Evolutionary conservation across 768 basidiomycete species (phyloP).

Genomic region (Leccinum uliginosum): DNA sequence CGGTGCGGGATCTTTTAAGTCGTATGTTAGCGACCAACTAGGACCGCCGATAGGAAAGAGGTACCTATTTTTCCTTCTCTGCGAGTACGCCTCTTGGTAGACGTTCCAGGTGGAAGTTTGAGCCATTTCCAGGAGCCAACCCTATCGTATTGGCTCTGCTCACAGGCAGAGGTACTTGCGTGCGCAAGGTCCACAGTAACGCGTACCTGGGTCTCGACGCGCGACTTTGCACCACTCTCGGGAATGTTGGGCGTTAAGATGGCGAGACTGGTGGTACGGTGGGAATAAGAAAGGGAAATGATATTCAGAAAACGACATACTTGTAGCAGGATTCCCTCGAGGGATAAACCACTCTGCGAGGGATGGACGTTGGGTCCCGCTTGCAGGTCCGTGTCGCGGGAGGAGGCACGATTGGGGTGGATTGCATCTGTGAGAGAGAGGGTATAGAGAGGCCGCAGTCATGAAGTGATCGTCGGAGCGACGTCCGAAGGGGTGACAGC

Average conservation of each 20-base stretch:
- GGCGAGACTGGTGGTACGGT: conserved; percentile 49
- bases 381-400: conserved; percentile 58
- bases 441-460: conserved; percentile 31
- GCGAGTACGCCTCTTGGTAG: conserved; percentile 79
- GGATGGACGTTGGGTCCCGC: conserved; percentile 43
- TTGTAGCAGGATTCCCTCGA: conserved; percentile 74
- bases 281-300: conserved; percentile 14
- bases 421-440: conserved; percentile 37
- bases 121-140: conserved; percentile 92
- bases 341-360: conserved; percentile 64
- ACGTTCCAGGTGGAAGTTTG: conserved; percentile 71
- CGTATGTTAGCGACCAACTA: conserved; percentile 18
- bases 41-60: conserved; percentile 14
- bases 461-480: conserved; percentile 26
- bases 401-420: conserved; percentile 65
- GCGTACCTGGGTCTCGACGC: conserved; percentile 94
- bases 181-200: conserved; percentile 77
- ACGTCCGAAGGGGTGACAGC: conserved; percentile 30
- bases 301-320: conserved; percentile 38
- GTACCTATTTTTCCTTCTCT: conserved; percentile 81
- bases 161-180: conserved; percentile 52
- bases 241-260: conserved; percentile 85
- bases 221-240: conserved; percentile 77
- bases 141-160: conserved; percentile 65
- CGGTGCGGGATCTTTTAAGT: conserved; percentile 56